Conservation (phyloP, 2,329 filamentous ascomycete genomes). For the Ascochyta viciae-villosae region DNA sequence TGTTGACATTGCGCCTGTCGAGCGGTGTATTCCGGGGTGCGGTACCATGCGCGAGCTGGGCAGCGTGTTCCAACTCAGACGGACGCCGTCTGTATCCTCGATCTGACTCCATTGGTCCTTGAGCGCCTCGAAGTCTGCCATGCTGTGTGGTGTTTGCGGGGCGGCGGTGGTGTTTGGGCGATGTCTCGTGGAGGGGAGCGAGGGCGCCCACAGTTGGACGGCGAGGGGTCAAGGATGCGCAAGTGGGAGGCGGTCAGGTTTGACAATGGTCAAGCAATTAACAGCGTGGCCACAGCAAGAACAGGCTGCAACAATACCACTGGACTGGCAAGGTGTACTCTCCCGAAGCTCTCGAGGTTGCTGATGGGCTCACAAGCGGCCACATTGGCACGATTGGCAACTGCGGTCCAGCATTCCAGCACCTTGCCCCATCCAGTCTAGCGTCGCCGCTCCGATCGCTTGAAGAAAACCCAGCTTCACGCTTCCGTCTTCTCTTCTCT, state of each 20-base stretch:
- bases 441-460: conserved; percentile 5
- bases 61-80: conserved; percentile 98
- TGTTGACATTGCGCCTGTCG: conserved; percentile 12
- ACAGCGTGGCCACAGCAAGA: conserved; percentile 22
- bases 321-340: conserved; percentile 30
- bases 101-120: conserved; percentile 98
- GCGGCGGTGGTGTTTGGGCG: conserved; percentile 19
- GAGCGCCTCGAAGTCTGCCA: conserved; percentile 86
- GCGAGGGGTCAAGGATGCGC: conserved; percentile 34
- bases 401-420: conserved; percentile 16
- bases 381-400: conserved; percentile 34
- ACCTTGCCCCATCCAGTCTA: conserved; percentile 34
- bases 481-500: conserved; percentile 53
- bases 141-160: conserved; percentile 52
- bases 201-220: conserved; percentile 41
- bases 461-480: conserved; percentile 39
- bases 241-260: conserved; percentile 11
- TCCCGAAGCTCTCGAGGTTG: conserved; percentile 27
- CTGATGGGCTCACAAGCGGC: conserved; percentile 31
- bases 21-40: conserved; percentile 9
- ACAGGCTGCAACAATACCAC: conserved; percentile 35
- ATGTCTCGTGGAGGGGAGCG: conserved; percentile 37
- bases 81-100: conserved; percentile 94
- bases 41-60: conserved; percentile 91
- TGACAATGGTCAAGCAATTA: conserved; percentile 11